Percentiles rank a stretch among this genome's conserved stretches.
These are phyloP conservation scores for Fusarium incarnatum DNA, from an alignment of 2,329 filamentous ascomycete genomes.

Conservation along the genomic window DNA sequence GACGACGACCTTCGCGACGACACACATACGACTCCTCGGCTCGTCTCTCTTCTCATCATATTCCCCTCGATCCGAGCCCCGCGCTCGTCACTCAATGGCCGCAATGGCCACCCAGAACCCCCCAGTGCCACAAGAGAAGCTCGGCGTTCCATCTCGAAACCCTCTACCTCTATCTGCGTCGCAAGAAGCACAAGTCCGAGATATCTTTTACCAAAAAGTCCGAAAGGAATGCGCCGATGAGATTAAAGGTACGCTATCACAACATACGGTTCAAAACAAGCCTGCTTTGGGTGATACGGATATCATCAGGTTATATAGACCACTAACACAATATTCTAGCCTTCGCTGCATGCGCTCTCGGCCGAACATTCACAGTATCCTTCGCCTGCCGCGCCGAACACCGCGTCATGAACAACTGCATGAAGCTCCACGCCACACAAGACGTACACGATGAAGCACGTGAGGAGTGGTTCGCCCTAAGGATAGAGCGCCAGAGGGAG, in stretches of 20 bases:
- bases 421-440: slow-evolving; percentile 86
- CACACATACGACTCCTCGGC: background rate
- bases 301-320: background rate
- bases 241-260: slow-evolving; percentile 72
- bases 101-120: slow-evolving; percentile 51
- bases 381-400: slow-evolving; percentile 86
- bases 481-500: slow-evolving; percentile 76
- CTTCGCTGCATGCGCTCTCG: slow-evolving; percentile 89
- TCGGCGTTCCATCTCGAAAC: slow-evolving; percentile 72
- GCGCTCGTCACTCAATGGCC: slow-evolving; percentile 42
- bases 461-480: slow-evolving; percentile 90
- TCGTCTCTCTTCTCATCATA: background rate
- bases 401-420: slow-evolving; percentile 91
- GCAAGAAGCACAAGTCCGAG: slow-evolving; percentile 84
- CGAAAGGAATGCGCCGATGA: slow-evolving; percentile 79
- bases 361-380: slow-evolving; percentile 86
- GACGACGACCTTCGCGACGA: background rate
- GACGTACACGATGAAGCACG: slow-evolving; percentile 88
- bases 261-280: background rate
- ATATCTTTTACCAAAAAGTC: slow-evolving; percentile 84
- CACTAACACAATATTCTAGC: slow-evolving; percentile 62
- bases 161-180: slow-evolving; percentile 84
- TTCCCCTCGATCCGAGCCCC: slow-evolving; percentile 5
- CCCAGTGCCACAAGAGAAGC: slow-evolving; percentile 51
- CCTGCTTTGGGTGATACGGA: background rate